Evolutionary conservation across 2,329 filamentous ascomycete species (phyloP), one percentile per base, ranked within the genome.

Genomic region (Fusarium drepaniforme): DNA sequence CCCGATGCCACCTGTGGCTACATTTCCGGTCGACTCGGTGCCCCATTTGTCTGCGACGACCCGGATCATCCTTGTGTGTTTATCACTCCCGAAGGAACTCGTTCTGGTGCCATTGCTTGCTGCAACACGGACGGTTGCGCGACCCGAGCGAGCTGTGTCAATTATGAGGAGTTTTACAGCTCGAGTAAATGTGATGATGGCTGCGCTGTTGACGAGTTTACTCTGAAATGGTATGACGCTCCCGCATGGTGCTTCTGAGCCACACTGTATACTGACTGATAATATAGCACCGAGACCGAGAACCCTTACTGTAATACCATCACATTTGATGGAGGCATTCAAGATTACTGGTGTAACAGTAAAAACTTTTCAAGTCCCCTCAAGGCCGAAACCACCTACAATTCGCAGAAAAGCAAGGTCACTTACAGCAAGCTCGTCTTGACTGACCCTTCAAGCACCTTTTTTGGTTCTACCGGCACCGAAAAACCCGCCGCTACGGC

Each of bases 1-100:
- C 85, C 86, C 2, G 86, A 88, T 75, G 87, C 87, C 70, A 88
- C 85, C 0, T 89, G 88, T 68, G 88, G 88, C 72, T 89, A 83
- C 75, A 78, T 89, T 44, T 82, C 81, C 35, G 87, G 84, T 37
- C 81, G 80, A 33, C 65, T 81, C 15, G 85, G 80, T 23, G 83
- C 82, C 3, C 81, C 81, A 5, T 87, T 84, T 73, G 84, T 81
- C 15, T 89, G 87, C 71, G 76, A 75, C 16, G 71, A 59, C 21
- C n/a, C 51, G 12, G 72, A 70, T 28, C 77, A 75, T 38, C 82
- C 78, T 21, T 89, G 87, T 62, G 83, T 84, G 40, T 82, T 88
- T 62, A 79, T 85, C 58, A 83, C 83, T 1, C 73, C 82, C 6
- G 70, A 79, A 5, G 62, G 72, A 5, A 71, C 68, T 15, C 66